These are phyloP conservation scores for Hypsizygus marmoreus DNA, from an alignment of 768 basidiomycete genomes.

Conservation along the genomic window DNA sequence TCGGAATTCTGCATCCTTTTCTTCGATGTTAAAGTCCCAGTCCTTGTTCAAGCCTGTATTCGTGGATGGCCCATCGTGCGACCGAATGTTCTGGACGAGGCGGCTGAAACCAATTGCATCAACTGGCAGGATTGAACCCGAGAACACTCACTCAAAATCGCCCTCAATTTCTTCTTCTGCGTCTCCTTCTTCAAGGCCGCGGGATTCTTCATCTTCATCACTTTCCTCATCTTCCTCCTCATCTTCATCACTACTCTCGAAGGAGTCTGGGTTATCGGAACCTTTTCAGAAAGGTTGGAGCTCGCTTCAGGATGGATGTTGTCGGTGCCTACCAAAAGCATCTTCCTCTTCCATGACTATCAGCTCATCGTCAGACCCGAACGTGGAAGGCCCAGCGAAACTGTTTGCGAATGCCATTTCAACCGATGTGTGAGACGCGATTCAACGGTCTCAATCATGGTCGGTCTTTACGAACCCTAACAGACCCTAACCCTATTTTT, in stretches of 20 bases:
- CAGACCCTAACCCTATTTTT: constrained; percentile 11
- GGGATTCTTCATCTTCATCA: constrained; percentile 17
- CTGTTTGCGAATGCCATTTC: too few species aligned
- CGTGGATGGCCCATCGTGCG: constrained; percentile 44
- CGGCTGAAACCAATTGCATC: constrained; percentile 43
- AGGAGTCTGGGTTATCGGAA: constrained; percentile 10
- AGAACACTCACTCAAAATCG: constrained; percentile 52
- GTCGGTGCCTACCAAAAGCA: constrained; percentile 15
- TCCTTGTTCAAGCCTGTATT: constrained; percentile 54
- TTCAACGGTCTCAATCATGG: too few species aligned
- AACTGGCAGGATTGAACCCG: neutral
- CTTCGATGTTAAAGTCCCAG: constrained; percentile 76
- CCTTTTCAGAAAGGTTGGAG: neutral
- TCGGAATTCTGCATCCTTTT: constrained; percentile 67
- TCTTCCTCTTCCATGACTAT: constrained; percentile 21
- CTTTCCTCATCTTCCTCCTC: constrained; percentile 16
- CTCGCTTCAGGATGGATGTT: neutral
- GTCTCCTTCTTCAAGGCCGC: constrained; percentile 25
- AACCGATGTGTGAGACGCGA: too few species aligned
- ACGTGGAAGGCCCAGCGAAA: neutral
- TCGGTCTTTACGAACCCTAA: too few species aligned
- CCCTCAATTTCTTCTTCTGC: constrained; percentile 55
- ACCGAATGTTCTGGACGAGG: constrained; percentile 66
- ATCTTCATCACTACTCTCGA: constrained; percentile 8
- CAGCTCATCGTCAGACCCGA: constrained; percentile 19